Percentiles rank a stretch among this genome's conserved stretches.
phyloP scores from a whole-genome alignment of 2,329 filamentous ascomycete genomes.

The Colletotrichum musae region DNA sequence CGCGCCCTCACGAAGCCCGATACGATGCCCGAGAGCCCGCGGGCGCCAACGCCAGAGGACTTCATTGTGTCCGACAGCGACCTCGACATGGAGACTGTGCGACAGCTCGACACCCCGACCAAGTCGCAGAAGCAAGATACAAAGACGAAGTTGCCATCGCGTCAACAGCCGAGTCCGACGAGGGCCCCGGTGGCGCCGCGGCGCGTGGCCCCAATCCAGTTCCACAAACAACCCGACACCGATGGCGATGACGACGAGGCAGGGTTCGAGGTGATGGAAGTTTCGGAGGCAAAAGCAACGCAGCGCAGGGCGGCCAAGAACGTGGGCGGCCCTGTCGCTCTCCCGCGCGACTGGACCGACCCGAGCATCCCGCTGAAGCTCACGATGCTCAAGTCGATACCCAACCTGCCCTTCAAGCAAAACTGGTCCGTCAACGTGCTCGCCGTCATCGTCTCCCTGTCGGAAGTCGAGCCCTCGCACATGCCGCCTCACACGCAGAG shows the following conservation, averaged over 20 bases:
- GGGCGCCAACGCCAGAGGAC: constrained; percentile 8
- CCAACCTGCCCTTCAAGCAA: constrained; percentile 68
- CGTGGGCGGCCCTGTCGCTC: constrained; percentile 48
- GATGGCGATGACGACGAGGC: constrained; percentile 44
- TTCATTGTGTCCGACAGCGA: constrained; percentile 34
- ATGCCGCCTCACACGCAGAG: constrained; percentile 66
- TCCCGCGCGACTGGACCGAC: constrained; percentile 59
- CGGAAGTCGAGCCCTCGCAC: constrained; percentile 62
- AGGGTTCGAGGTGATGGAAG: constrained; percentile 54
- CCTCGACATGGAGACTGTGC: constrained; percentile 31
- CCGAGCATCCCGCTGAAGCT: constrained; percentile 64
- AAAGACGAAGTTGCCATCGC: constrained; percentile 21
- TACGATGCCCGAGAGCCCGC: not conserved
- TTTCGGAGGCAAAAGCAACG: constrained; percentile 40
- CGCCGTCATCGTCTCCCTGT: constrained; percentile 63
- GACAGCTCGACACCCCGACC: constrained; percentile 3
- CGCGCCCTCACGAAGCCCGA: constrained; percentile 8
- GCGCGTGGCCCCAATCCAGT: not conserved
- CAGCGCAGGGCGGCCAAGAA: constrained; percentile 23
- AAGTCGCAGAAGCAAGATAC: constrained; percentile 9
- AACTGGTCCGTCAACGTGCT: constrained; percentile 72
- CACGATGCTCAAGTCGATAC: constrained; percentile 64
- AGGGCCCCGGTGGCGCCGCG: not conserved
- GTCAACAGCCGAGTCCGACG: not conserved
- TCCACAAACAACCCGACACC: constrained; percentile 16